phyloP scores from a whole-genome alignment of 805 yeast species.

The Spathaspora passalidarum region DNA sequence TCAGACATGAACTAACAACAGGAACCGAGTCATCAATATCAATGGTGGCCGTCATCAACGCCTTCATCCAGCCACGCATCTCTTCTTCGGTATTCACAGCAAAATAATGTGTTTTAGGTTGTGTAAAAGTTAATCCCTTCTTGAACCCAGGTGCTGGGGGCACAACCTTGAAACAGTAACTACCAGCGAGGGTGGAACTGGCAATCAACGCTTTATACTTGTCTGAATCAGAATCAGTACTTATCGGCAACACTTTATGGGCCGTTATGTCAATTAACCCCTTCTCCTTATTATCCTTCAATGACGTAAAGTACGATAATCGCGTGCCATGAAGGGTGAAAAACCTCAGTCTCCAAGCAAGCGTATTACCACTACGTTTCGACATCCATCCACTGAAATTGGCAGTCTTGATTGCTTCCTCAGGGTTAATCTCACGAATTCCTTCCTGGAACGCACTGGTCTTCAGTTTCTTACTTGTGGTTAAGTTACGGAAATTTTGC shows the following conservation, averaged over 20 bases:
- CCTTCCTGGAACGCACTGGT: slow-evolving; percentile 90
- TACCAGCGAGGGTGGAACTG: slow-evolving; percentile 90
- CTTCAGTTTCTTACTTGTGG: slow-evolving; percentile 54
- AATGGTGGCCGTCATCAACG: slow-evolving; percentile 91
- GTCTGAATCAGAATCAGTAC: slow-evolving; percentile 57
- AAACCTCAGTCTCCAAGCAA: slow-evolving; percentile 86
- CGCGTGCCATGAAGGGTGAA: slow-evolving; percentile 92
- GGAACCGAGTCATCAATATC: slow-evolving; percentile 93
- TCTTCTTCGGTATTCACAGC: slow-evolving; percentile 91
- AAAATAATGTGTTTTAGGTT: slow-evolving; percentile 92
- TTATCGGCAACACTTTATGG: slow-evolving; percentile 79
- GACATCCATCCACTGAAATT: slow-evolving; percentile 94
- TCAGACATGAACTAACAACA: slow-evolving; percentile 84
- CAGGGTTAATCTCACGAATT: slow-evolving; percentile 69
- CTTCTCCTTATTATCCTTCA: slow-evolving; percentile 78
- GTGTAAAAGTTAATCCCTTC: slow-evolving; percentile 93
- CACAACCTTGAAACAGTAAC: slow-evolving; percentile 84
- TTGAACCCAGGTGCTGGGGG: slow-evolving; percentile 98
- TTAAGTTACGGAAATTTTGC: slow-evolving; percentile 44
- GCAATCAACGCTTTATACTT: slow-evolving; percentile 84
- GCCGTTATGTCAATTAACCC: slow-evolving; percentile 96
- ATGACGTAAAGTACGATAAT: slow-evolving; percentile 77
- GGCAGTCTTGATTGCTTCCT: slow-evolving; percentile 73
- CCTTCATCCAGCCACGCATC: slow-evolving; percentile 93
- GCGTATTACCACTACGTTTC: slow-evolving; percentile 74